These are phyloP conservation scores for Reutealis trisperma DNA, from an alignment of 345 rosid species.

Conservation along the genomic window DNA sequence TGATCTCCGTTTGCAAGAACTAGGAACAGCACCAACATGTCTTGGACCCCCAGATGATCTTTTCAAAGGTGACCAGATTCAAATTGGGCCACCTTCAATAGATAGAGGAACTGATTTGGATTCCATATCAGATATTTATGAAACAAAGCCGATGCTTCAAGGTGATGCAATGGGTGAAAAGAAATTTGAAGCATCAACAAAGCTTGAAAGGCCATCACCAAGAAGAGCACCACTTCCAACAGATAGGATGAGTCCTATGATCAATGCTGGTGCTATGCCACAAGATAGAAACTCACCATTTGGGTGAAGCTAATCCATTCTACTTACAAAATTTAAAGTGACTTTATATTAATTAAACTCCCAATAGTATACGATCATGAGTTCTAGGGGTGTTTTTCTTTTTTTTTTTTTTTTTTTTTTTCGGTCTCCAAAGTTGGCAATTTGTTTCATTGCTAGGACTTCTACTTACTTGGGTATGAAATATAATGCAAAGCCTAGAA, in stretches of 20 bases:
- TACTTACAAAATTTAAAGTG: conserved; percentile 14
- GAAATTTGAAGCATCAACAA: conserved; percentile 28
- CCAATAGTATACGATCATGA: conserved; percentile 4
- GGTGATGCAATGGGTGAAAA: conserved; percentile 53
- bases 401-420: conserved; percentile 7
- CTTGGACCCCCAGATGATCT: conserved; percentile 46
- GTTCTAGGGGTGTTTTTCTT: conserved; percentile 20
- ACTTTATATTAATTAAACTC: conserved; percentile 16
- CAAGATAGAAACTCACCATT: conserved; percentile 65
- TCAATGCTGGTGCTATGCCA: conserved; percentile 43
- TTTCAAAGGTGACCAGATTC: conserved; percentile 46
- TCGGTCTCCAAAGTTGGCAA: conserved; percentile 15
- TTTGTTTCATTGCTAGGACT: conserved; percentile 24
- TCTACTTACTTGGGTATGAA: conserved; percentile 13
- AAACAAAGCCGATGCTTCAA: conserved; percentile 57
- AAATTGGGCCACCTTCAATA: conserved; percentile 45
- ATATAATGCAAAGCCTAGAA: conserved; percentile 36
- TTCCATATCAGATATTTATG: conserved; percentile 72
- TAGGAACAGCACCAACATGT: conserved; percentile 35
- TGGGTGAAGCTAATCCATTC: conserved; percentile 39
- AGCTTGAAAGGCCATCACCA: conserved; percentile 70
- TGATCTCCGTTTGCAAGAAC: conserved; percentile 61
- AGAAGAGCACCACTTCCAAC: conserved; percentile 53
- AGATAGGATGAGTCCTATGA: conserved; percentile 57
- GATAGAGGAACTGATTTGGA: conserved; percentile 52